phyloP scores from a whole-genome alignment of 768 basidiomycete genomes.

The Naganishia vaughanmartiniae region DNA sequence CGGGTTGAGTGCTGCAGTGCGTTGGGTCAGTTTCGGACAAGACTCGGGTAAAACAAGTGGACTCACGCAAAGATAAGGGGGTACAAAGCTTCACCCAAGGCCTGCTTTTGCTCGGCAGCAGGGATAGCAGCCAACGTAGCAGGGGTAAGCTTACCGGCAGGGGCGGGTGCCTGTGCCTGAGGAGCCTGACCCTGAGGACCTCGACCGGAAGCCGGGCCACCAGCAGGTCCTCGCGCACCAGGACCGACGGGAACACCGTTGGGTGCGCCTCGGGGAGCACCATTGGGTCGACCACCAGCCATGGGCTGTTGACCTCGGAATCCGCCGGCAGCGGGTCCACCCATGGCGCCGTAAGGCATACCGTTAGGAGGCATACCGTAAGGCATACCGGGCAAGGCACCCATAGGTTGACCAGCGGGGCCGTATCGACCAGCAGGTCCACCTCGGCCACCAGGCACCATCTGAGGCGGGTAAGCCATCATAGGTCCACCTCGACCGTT shows the following conservation, averaged over 20 bases:
- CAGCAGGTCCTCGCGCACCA: constrained; percentile 57
- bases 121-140: constrained; percentile 62
- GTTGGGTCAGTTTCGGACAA: neutral
- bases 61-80: constrained; percentile 80
- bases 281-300: constrained; percentile 58
- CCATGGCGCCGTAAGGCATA: constrained; percentile 38
- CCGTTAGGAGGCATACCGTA: constrained; percentile 56
- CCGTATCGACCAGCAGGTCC: constrained; percentile 63
- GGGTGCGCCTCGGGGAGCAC: constrained; percentile 55
- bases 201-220: constrained; percentile 52
- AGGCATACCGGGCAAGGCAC: constrained; percentile 63
- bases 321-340: constrained; percentile 36
- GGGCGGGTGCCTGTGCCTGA: constrained; percentile 39
- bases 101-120: constrained; percentile 92
- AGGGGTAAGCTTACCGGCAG: constrained; percentile 57
- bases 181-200: constrained; percentile 53
- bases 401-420: constrained; percentile 65
- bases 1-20: constrained; percentile 68
- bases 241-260: constrained; percentile 54
- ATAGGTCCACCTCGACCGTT: constrained; percentile 62
- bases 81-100: constrained; percentile 95
- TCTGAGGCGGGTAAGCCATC: constrained; percentile 68
- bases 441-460: constrained; percentile 56
- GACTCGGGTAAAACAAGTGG: neutral
- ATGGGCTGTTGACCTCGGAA: constrained; percentile 39